phyloP scores from a whole-genome alignment of 352 stramenopile genomes.

The Pythium periplocum region DNA sequence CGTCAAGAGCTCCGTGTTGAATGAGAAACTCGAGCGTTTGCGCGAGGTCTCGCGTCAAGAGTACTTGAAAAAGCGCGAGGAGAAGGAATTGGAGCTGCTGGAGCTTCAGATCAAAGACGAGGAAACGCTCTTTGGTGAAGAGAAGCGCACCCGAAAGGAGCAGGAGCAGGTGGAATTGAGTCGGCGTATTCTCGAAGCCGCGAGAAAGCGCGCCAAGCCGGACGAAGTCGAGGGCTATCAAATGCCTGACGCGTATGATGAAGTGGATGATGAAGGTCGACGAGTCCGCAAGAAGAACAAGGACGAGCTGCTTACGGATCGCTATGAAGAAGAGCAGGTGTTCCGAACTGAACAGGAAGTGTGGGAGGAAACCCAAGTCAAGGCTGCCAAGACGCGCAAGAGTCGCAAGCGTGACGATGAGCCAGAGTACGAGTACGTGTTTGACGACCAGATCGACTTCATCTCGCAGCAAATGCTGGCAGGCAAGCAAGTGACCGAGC shows the following conservation, averaged over 20 bases:
- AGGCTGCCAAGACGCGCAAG: constrained; percentile 62
- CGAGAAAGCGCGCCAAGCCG: constrained; percentile 43
- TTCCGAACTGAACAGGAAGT: constrained; percentile 97
- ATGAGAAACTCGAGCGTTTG: constrained; percentile 69
- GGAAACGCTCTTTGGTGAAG: constrained; percentile 74
- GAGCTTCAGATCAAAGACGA: constrained; percentile 81
- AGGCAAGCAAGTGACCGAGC: constrained; percentile 77
- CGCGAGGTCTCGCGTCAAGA: constrained; percentile 91
- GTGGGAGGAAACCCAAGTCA: constrained; percentile 97
- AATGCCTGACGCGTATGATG: constrained; percentile 95
- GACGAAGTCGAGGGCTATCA: constrained; percentile 88
- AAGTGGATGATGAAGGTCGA: constrained; percentile 86
- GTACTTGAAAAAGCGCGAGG: constrained; percentile 97
- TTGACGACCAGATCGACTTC: constrained; percentile 99
- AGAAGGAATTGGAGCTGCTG: constrained; percentile 95
- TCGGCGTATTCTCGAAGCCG: constrained; percentile 89
- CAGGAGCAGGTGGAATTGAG: constrained; percentile 80
- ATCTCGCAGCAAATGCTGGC: constrained; percentile 91
- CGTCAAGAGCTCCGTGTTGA: constrained; percentile 24
- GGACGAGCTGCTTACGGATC: constrained; percentile 90
- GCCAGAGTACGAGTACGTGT: constrained; percentile 95
- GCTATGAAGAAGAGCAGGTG: constrained; percentile 91
- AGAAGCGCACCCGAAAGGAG: constrained; percentile 75
- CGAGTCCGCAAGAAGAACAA: constrained; percentile 90
- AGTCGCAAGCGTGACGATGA: constrained; percentile 31